A percentile compares a stretch with the other conserved stretches of the same genome.
Conservation (phyloP, 1,139 yeast species). For the Diutina pseudorugosa region DNA sequence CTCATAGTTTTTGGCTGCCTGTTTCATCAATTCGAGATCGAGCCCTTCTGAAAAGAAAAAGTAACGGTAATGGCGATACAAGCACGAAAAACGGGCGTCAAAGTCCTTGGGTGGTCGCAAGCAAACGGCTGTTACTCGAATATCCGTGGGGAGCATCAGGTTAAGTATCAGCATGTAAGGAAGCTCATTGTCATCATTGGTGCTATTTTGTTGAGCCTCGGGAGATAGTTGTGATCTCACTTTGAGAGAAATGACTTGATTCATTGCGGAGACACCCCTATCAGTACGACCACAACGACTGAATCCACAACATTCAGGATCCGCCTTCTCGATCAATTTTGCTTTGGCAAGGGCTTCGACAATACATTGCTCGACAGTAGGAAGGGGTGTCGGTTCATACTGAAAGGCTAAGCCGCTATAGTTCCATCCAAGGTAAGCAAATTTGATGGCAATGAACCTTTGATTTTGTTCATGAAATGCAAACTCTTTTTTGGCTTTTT, state of each 20-base stretch:
- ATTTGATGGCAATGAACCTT: slow-evolving; percentile 65
- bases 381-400: slow-evolving; percentile 59
- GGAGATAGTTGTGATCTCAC: slow-evolving; percentile 56
- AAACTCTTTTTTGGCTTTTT: slow-evolving; percentile 31
- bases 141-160: slow-evolving; percentile 67
- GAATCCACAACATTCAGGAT: slow-evolving; percentile 54
- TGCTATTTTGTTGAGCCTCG: slow-evolving; percentile 45
- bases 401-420: slow-evolving; percentile 87
- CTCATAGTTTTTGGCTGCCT: slow-evolving; percentile 51
- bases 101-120: slow-evolving; percentile 72
- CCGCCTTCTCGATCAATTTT: slow-evolving; percentile 47
- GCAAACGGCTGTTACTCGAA: slow-evolving; percentile 71
- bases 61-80: slow-evolving; percentile 74
- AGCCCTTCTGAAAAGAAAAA: slow-evolving; percentile 46
- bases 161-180: slow-evolving; percentile 70
- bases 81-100: slow-evolving; percentile 89
- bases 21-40: slow-evolving; percentile 53
- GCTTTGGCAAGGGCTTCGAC: slow-evolving; percentile 61
- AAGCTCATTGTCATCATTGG: slow-evolving; percentile 52
- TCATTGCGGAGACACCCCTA: slow-evolving; percentile 93
- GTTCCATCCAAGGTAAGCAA: slow-evolving; percentile 88
- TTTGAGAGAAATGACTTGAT: slow-evolving; percentile 75
- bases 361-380: slow-evolving; percentile 77
- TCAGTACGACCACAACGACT: slow-evolving; percentile 96
- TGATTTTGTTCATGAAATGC: slow-evolving; percentile 60